Evolutionary conservation across 768 basidiomycete species (phyloP).

Genomic region (Harrya chromipes): DNA sequence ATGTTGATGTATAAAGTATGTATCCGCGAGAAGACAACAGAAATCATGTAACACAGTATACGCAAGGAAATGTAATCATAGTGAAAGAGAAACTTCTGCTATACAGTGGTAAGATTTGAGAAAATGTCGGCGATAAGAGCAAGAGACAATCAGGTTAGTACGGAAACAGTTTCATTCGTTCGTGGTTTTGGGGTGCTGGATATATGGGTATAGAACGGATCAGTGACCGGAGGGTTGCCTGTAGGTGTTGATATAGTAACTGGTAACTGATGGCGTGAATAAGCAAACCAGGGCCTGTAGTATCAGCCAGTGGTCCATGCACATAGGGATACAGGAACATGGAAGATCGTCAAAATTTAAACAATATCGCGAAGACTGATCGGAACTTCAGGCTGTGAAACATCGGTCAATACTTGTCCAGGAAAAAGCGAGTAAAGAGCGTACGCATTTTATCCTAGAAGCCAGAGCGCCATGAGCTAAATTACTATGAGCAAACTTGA

Average conservation of each 20-base stretch:
- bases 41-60: constrained; percentile 30
- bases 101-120: constrained; percentile 62
- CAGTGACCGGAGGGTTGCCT: constrained; percentile 33
- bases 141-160: constrained; percentile 38
- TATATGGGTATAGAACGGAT: constrained; percentile 70
- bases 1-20: constrained; percentile 46
- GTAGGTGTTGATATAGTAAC: constrained; percentile 49
- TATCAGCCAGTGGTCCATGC: constrained; percentile 42
- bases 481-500: neutral
- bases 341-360: constrained; percentile 48
- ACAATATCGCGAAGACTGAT: constrained; percentile 87
- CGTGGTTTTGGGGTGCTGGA: constrained; percentile 41
- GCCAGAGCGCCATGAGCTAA: constrained; percentile 13
- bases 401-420: constrained; percentile 20
- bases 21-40: constrained; percentile 21
- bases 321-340: constrained; percentile 82
- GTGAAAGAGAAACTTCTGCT: constrained; percentile 39
- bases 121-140: constrained; percentile 32
- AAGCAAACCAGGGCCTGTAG: constrained; percentile 31
- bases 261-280: constrained; percentile 40
- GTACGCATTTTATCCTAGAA: constrained; percentile 82
- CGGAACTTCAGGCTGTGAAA: constrained; percentile 79
- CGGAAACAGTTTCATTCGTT: constrained; percentile 58
- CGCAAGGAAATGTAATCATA: constrained; percentile 18
- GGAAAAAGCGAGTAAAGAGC: constrained; percentile 27